Evolutionary conservation across 2,329 filamentous ascomycete genomes (phyloP).

Genomic region (Cadophora malorum): DNA sequence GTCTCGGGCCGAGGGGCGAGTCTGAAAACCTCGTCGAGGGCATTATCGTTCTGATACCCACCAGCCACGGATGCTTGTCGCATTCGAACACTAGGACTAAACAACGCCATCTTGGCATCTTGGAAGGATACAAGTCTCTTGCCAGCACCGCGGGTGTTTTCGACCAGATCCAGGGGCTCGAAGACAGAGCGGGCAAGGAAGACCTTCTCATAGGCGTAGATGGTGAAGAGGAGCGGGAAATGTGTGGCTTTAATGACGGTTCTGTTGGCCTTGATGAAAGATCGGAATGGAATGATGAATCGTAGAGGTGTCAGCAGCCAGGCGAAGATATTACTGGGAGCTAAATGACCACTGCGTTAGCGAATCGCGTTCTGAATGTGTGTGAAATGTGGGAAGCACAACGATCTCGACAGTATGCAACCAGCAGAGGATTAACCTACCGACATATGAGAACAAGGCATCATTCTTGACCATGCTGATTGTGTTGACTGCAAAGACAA

Average conservation of each 20-base stretch:
- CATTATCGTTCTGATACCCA: constrained; percentile 87
- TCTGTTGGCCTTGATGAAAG: constrained; percentile 87
- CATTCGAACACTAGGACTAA: constrained; percentile 74
- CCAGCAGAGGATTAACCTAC: neutral
- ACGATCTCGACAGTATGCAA: neutral
- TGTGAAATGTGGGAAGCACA: neutral
- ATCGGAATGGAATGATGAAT: constrained; percentile 78
- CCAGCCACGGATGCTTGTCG: constrained; percentile 88
- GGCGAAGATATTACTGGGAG: constrained; percentile 88
- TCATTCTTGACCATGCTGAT: constrained; percentile 99
- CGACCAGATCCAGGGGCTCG: constrained; percentile 85
- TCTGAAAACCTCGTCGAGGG: constrained; percentile 90
- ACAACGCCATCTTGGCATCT: constrained; percentile 63
- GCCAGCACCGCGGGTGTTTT: constrained; percentile 64
- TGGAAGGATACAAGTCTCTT: constrained; percentile 61
- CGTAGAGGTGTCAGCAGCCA: constrained; percentile 87
- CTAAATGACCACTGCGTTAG: constrained; percentile 42
- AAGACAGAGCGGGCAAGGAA: constrained; percentile 78
- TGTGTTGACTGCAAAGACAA: constrained; percentile 94
- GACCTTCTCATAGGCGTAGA: constrained; percentile 85
- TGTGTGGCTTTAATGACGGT: constrained; percentile 91
- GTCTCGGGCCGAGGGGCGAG: constrained; percentile 67
- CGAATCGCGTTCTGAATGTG: neutral
- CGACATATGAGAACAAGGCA: constrained; percentile 87
- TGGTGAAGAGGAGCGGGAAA: constrained; percentile 83